These are phyloP conservation scores for Otatea glauca DNA, from an alignment of 176 grass and related monocot genomes.

Conservation along the genomic window DNA sequence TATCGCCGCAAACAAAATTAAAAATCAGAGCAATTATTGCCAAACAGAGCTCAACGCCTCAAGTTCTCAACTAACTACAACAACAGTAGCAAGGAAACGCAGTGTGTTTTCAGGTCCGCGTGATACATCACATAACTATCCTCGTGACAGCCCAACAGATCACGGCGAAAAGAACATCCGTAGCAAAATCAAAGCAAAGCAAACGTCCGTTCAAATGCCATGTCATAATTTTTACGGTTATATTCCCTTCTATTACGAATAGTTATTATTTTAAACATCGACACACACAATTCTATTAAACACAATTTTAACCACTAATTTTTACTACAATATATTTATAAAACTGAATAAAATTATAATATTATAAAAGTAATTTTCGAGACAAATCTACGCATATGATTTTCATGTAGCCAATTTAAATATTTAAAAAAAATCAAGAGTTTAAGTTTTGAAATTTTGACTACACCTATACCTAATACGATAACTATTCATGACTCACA, in stretches of 20 bases:
- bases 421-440: no score
- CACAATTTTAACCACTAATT: no score
- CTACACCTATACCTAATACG: no score
- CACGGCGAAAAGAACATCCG: neutral
- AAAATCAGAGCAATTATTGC: neutral
- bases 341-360: no score
- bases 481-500: no score
- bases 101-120: neutral
- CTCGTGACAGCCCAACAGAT: slow-evolving; percentile 1
- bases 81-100: neutral
- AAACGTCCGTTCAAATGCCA: neutral
- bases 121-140: slow-evolving; percentile 8
- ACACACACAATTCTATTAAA: no score
- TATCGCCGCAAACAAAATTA: neutral
- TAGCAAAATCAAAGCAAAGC: neutral
- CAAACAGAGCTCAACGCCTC: slow-evolving; percentile 4
- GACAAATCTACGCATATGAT: no score
- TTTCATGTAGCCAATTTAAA: no score
- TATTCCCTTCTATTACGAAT: neutral
- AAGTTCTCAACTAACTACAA: neutral
- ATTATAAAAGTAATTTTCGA: no score
- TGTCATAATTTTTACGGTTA: neutral
- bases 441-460: no score
- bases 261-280: no score
- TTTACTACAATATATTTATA: no score